These are phyloP conservation scores for Clonostachys byssicola DNA, from an alignment of 2,329 filamentous ascomycete genomes.

Conservation along the genomic window DNA sequence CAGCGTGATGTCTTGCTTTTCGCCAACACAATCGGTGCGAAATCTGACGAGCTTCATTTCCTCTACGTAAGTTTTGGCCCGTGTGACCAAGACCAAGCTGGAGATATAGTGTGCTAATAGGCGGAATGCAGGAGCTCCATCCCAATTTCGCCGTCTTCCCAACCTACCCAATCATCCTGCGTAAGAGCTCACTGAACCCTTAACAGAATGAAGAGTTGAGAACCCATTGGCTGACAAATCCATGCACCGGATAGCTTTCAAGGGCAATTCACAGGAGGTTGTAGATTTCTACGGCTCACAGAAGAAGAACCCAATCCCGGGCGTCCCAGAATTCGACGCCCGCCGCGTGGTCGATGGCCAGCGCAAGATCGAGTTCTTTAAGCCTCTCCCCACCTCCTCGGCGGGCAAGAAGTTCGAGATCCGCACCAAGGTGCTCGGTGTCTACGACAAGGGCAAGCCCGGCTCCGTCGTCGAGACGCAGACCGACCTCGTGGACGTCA, in stretches of 20 bases:
- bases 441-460: slow-evolving; percentile 86
- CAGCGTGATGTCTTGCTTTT: slow-evolving; percentile 89
- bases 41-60: slow-evolving; percentile 84
- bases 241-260: slow-evolving; percentile 54
- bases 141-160: slow-evolving; percentile 85
- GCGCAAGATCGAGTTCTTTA: slow-evolving; percentile 73
- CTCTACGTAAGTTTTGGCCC: slow-evolving; percentile 61
- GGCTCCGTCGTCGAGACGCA: slow-evolving; percentile 80
- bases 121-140: slow-evolving; percentile 66
- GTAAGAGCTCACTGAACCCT: slow-evolving; percentile 35
- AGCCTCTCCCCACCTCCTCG: slow-evolving; percentile 68
- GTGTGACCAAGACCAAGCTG: too few relatives aligned
- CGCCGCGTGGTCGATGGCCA: slow-evolving; percentile 78
- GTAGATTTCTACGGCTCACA: slow-evolving; percentile 79
- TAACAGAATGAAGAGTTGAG: not conserved
- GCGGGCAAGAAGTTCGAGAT: slow-evolving; percentile 72
- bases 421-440: slow-evolving; percentile 72
- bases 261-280: slow-evolving; percentile 70
- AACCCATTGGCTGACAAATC: not conserved
- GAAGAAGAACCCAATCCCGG: slow-evolving; percentile 63
- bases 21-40: slow-evolving; percentile 83
- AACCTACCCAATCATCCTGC: slow-evolving; percentile 79
- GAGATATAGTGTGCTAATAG: slow-evolving; percentile 1
- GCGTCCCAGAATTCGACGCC: slow-evolving; percentile 72
- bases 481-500: slow-evolving; percentile 68